Evolutionary conservation across 305 asterid genomes (phyloP).

Genomic region (Solanum hybrid): DNA sequence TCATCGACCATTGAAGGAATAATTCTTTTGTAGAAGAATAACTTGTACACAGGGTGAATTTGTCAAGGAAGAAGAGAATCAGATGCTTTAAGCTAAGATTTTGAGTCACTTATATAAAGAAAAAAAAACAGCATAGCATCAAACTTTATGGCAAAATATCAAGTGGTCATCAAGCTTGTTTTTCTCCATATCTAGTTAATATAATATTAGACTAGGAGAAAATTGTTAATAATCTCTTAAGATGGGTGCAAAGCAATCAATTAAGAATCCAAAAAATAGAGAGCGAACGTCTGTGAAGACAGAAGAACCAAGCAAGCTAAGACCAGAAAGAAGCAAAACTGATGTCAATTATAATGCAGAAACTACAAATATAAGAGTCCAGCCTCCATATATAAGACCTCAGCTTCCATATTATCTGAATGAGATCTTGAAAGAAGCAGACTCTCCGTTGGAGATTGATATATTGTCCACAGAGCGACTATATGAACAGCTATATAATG

Average conservation of each 20-base stretch:
- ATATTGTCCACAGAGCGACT: constrained; percentile 31
- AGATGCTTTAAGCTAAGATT: neutral
- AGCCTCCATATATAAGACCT: neutral
- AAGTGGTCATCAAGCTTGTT: neutral
- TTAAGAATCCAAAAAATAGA: neutral
- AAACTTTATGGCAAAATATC: neutral
- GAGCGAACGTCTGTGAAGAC: neutral
- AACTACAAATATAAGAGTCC: neutral
- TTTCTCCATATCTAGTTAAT: neutral
- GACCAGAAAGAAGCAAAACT: neutral
- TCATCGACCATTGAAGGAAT: neutral
- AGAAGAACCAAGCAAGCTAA: neutral
- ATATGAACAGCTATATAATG: constrained; percentile 35
- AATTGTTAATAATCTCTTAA: neutral
- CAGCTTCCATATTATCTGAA: neutral
- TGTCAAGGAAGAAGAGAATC: neutral
- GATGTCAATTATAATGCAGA: neutral
- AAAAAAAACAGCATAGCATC: neutral
- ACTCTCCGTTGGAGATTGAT: constrained; percentile 22
- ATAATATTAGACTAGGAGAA: neutral
- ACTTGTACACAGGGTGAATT: neutral
- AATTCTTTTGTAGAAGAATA: neutral
- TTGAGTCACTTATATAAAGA: neutral
- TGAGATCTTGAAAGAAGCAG: constrained; percentile 45
- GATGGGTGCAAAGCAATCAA: neutral